Conservation (phyloP, 2,329 filamentous ascomycete genomes). For the Fusarium armeniacum region DNA sequence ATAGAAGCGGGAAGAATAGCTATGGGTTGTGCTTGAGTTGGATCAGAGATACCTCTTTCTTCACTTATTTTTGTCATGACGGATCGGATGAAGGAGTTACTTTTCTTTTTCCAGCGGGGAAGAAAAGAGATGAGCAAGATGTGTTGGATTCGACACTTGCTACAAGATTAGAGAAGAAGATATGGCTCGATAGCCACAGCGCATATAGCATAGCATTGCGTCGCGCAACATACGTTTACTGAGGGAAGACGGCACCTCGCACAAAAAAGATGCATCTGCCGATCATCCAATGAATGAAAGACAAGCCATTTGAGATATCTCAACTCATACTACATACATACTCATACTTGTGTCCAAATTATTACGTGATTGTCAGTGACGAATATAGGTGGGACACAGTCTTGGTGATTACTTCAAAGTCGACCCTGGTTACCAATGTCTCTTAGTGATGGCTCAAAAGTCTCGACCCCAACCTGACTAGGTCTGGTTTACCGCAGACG, state of each 20-base stretch:
- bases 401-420: not conserved
- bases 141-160: slow-evolving; percentile 18
- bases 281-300: slow-evolving; percentile 43
- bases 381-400: not conserved
- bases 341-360: not conserved
- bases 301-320: slow-evolving; percentile 35
- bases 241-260: slow-evolving; percentile 42
- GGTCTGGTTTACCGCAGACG: slow-evolving; percentile 8
- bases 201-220: slow-evolving; percentile 17
- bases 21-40: slow-evolving; percentile 42
- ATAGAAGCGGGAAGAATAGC: slow-evolving; percentile 48
- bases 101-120: slow-evolving; percentile 1
- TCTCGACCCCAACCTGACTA: slow-evolving; percentile 6
- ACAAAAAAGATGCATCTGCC: slow-evolving; percentile 38
- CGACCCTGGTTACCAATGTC: not conserved
- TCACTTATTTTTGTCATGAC: slow-evolving; percentile 35
- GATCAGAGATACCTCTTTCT: slow-evolving; percentile 42
- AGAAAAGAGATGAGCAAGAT: slow-evolving; percentile 19
- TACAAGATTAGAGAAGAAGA: slow-evolving; percentile 39
- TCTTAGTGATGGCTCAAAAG: slow-evolving; percentile 13
- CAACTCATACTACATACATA: slow-evolving; percentile 17
- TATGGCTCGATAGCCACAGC: slow-evolving; percentile 41
- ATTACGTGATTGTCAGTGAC: slow-evolving; percentile 1
- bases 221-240: slow-evolving; percentile 44
- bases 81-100: slow-evolving; percentile 11